Conservation (phyloP, 1,139 yeast species). For the Geotrichum candidum region DNA sequence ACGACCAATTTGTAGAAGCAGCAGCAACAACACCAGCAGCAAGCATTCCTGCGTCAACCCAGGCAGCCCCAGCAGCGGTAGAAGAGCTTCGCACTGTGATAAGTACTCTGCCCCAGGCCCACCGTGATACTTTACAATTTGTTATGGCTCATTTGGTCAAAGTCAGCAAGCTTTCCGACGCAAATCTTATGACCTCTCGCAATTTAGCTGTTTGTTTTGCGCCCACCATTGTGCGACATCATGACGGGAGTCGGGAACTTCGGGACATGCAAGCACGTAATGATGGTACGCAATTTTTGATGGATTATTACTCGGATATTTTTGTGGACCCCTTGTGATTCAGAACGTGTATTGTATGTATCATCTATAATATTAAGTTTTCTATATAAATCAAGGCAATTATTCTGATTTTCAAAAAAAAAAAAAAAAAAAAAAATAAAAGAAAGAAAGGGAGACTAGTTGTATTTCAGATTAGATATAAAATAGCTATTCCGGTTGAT, state of each 20-base stretch:
- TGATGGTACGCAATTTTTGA: slow-evolving; percentile 68
- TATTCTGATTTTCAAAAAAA: background rate
- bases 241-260: slow-evolving; percentile 76
- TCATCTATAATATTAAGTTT: background rate
- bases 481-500: background rate
- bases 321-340: slow-evolving; percentile 24
- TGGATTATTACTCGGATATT: slow-evolving; percentile 46
- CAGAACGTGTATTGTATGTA: background rate
- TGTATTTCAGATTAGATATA: background rate
- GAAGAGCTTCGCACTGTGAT: slow-evolving; percentile 28
- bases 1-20: slow-evolving; percentile 54
- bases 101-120: slow-evolving; percentile 57
- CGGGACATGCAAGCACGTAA: slow-evolving; percentile 79
- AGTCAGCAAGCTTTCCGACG: slow-evolving; percentile 28
- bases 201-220: slow-evolving; percentile 92
- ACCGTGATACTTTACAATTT: slow-evolving; percentile 49
- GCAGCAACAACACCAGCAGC: background rate
- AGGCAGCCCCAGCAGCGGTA: background rate
- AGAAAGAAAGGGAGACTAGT: background rate
- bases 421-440: background rate
- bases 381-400: background rate
- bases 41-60: background rate
- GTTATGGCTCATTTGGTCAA: slow-evolving; percentile 56
- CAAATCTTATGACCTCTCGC: slow-evolving; percentile 61
- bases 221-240: slow-evolving; percentile 81